Evolutionary conservation across 2,329 filamentous ascomycete species (phyloP), one percentile per base, ranked within the genome.

Genomic region (Talaromyces rugulosus): DNA sequence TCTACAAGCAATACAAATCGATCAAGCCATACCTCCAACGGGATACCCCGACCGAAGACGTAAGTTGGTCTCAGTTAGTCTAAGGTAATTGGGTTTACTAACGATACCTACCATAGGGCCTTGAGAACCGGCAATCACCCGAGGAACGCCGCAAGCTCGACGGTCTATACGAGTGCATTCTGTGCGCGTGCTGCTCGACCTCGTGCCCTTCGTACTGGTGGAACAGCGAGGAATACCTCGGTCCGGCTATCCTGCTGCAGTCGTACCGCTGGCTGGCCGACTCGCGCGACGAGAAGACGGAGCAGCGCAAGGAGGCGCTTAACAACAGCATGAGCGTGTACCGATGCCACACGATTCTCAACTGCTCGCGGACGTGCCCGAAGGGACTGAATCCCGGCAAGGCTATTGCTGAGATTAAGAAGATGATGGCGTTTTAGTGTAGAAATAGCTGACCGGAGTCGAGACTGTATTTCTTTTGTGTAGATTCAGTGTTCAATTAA

Each of bases 141-240:
- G 92, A 87, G 70, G 94, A 99, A 70, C 92, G 95, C 75, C 91
- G 88, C 82, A 99, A 96, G 88, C 89, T 99, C 61, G 95, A 98
- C 76, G 95, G 95, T 67, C 87, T 98, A 33, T 98, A 99, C 83
- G 95, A 99, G 82, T 99, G 95, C 82, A 98, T 99, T 79, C 89
- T 99, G 63, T 99, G 95, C 84, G 94, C 94, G 71, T 99, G 95
- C 88, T 99, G 95, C 88, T 95, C 91, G 69, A 99, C 95, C 27
- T 96, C 94, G 54, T 99, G 95, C 85, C 95, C 95, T n/a, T 97
- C 92, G 18, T 99, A 99, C 85, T 99, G 95, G 95, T 99, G 95
- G 95, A 99, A 99, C 84, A 88, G 89, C 70, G 93, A 98, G 81
- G 93, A 98, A 80, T 99, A 99, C 83, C 91, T 99, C 57, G 95